Conservation (phyloP, 257 asterid genomes). For the Forsythia viridissima region DNA sequence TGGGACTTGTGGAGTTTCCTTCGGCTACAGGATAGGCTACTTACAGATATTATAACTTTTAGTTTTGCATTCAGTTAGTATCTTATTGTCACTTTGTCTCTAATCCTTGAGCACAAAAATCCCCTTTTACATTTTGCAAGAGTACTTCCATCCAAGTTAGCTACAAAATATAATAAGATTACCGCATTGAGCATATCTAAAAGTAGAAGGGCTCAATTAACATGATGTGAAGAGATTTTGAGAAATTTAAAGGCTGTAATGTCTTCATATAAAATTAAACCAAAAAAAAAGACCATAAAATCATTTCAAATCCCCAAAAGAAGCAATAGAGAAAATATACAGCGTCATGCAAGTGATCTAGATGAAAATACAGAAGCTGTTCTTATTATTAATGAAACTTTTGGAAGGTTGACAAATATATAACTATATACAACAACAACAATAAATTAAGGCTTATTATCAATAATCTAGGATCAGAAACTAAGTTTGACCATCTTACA, state of each 20-base stretch:
- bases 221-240: not conserved
- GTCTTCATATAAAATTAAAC: not conserved
- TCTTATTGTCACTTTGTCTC: not conserved
- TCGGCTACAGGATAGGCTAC: not conserved
- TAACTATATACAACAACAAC: not conserved
- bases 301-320: not conserved
- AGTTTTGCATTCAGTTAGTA: not conserved
- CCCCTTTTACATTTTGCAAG: not conserved
- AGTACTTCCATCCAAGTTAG: not conserved
- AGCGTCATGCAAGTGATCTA: not conserved
- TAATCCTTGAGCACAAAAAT: not conserved
- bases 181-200: not conserved
- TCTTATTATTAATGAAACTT: not conserved
- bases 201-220: not conserved
- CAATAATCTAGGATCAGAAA: not conserved
- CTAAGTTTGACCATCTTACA: not conserved
- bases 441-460: not conserved
- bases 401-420: not conserved
- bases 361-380: not conserved
- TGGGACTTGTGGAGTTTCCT: not conserved
- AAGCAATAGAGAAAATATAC: not conserved
- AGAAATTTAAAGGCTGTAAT: not conserved
- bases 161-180: not conserved
- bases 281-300: not conserved
- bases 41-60: not conserved